Percentiles rank a stretch among this genome's conserved stretches.
Conservation (phyloP, 2,329 filamentous ascomycete genomes). For the Trichoderma koningii region DNA sequence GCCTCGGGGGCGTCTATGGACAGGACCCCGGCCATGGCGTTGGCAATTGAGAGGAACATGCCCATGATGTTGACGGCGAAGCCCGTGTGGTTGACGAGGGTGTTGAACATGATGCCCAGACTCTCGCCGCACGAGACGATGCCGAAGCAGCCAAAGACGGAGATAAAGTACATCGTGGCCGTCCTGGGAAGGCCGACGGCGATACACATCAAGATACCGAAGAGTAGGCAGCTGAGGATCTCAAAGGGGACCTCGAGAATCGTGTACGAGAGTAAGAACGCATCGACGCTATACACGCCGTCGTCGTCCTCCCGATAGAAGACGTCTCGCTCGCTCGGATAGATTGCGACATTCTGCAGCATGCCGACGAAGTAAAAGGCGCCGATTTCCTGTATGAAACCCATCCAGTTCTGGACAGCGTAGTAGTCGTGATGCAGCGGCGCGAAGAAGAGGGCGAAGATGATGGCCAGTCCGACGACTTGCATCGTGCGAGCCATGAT, state of each 20-base stretch:
- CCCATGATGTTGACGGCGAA: conserved; percentile 75
- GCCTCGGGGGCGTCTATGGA: conserved; percentile 68
- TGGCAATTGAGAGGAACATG: conserved; percentile 68
- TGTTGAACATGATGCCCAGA: conserved; percentile 78
- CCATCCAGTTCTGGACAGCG: conserved; percentile 70
- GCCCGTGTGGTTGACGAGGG: conserved; percentile 70
- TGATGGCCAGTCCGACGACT: conserved; percentile 62
- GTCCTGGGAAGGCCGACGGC: conserved; percentile 66
- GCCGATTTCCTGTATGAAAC: conserved; percentile 70
- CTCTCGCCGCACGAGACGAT: conserved; percentile 76
- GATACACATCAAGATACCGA: conserved; percentile 64
- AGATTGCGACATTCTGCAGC: conserved; percentile 76
- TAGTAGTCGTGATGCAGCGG: conserved; percentile 69
- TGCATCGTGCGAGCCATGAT: conserved; percentile 68
- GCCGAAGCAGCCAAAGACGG: conserved; percentile 69
- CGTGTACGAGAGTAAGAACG: conserved; percentile 71
- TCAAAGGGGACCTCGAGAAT: conserved; percentile 73
- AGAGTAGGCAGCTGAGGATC: conserved; percentile 63
- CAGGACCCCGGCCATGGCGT: conserved; percentile 71
- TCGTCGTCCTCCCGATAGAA: conserved; percentile 78
- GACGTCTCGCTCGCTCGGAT: conserved; percentile 70
- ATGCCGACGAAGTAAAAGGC: conserved; percentile 75
- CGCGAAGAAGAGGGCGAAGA: conserved; percentile 69
- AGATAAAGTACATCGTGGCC: conserved; percentile 65
- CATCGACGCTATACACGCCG: conserved; percentile 68